Conservation (phyloP, 1,139 yeast species). For the Debaryomycetaceae sp. region DNA sequence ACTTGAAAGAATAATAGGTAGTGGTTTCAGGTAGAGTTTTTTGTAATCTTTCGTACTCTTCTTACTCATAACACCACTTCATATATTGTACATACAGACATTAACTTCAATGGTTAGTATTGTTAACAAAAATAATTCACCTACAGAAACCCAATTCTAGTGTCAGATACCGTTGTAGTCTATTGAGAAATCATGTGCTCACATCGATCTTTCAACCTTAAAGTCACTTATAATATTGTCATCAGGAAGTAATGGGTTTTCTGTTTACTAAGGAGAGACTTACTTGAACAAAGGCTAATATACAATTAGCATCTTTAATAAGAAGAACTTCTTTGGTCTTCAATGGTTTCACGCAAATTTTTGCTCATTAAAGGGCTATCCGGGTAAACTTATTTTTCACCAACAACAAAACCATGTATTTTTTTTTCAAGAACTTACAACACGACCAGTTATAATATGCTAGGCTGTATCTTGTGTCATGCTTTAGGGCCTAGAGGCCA, state of each 20-base stretch:
- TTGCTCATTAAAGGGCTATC: background rate
- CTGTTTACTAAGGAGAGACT: too few species aligned
- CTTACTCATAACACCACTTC: constrained; percentile 17
- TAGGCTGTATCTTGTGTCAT: too few species aligned
- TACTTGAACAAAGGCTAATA: too few species aligned
- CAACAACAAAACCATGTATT: background rate
- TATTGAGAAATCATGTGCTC: constrained; percentile 80
- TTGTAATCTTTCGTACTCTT: constrained; percentile 25
- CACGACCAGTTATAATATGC: too few species aligned
- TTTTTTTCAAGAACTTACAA: too few species aligned
- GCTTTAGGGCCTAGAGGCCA: too few species aligned
- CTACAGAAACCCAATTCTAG: background rate
- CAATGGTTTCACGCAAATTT: background rate
- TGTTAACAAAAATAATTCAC: background rate
- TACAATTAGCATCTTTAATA: too few species aligned
- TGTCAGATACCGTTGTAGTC: constrained; percentile 99
- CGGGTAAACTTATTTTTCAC: background rate
- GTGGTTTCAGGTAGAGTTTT: constrained; percentile 36
- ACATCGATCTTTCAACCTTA: constrained; percentile 56
- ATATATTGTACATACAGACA: constrained; percentile 2
- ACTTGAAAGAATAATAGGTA: constrained; percentile 47
- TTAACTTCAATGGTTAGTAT: constrained; percentile 10
- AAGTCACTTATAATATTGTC: constrained; percentile 49
- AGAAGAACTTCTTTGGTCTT: too few species aligned
- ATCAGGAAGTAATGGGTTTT: constrained; percentile 31